Percentiles rank a stretch among this genome's conserved stretches.
Conservation (phyloP, 169 alveolate genomes). For the Theileria parva region DNA sequence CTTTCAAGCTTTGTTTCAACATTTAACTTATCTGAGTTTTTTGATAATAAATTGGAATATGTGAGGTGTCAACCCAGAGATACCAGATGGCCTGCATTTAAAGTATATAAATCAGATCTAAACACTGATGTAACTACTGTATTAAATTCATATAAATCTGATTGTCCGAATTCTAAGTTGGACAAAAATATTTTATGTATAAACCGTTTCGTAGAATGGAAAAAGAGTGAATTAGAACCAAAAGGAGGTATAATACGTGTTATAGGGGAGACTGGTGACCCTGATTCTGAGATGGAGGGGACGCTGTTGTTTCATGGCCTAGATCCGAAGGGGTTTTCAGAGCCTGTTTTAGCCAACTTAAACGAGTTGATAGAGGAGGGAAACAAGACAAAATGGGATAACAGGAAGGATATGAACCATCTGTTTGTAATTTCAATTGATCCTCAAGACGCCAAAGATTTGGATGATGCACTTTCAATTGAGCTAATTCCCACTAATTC, state of each 20-base stretch:
- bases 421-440: conserved; percentile 85
- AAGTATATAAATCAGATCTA: neutral
- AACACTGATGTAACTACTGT: neutral
- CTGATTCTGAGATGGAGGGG: conserved; percentile 51
- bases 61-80: conserved; percentile 62
- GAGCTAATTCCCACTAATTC: conserved; percentile 67
- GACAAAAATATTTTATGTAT: conserved; percentile 30
- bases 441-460: conserved; percentile 97
- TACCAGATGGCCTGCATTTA: conserved; percentile 65
- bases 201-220: conserved; percentile 38
- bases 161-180: neutral
- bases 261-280: conserved; percentile 31
- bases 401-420: conserved; percentile 46
- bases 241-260: conserved; percentile 37
- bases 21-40: conserved; percentile 6
- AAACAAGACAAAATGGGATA: conserved; percentile 11
- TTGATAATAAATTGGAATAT: neutral
- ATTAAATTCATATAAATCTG: neutral
- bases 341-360: conserved; percentile 26
- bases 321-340: conserved; percentile 49
- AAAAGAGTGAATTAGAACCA: conserved; percentile 48
- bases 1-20: conserved; percentile 42
- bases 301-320: conserved; percentile 57
- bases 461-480: conserved; percentile 97
- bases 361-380: conserved; percentile 27